These are phyloP conservation scores for Lycium ferocissimum DNA, from an alignment of 257 asterid genomes.

Conservation along the genomic window DNA sequence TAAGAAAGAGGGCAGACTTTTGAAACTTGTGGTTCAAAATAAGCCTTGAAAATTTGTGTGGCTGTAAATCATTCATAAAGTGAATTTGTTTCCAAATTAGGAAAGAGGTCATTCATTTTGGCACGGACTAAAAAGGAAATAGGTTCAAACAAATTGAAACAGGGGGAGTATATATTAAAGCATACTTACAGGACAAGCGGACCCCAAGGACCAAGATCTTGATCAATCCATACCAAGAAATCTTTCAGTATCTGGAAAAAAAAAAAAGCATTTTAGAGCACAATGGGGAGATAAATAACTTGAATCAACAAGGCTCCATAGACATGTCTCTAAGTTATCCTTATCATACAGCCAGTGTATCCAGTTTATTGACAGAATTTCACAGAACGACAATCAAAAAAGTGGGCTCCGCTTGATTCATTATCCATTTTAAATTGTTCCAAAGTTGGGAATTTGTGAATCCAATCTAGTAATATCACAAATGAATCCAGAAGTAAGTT, in stretches of 20 bases:
- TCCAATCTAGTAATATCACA: background rate
- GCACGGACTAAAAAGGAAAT: no score
- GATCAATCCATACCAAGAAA: slow-evolving; percentile 86
- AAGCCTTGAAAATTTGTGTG: no score
- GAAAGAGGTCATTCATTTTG: no score
- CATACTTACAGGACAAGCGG: slow-evolving; percentile 92
- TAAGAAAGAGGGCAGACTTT: no score
- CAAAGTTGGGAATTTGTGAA: background rate
- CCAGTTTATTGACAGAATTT: background rate
- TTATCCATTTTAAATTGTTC: slow-evolving; percentile 15
- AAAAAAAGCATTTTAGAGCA: slow-evolving; percentile 18
- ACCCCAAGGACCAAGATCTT: slow-evolving; percentile 99
- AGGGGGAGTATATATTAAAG: slow-evolving; percentile 29
- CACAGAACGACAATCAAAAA: background rate
- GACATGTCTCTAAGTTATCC: background rate
- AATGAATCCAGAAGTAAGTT: background rate
- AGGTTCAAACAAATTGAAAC: no score
- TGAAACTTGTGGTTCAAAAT: no score
- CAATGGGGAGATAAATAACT: slow-evolving; percentile 3
- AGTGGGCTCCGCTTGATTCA: slow-evolving; percentile 15
- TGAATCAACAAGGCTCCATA: background rate
- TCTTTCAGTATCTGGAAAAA: slow-evolving; percentile 79
- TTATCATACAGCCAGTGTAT: background rate
- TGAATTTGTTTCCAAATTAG: no score
- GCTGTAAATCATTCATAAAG: no score